phyloP scores from a whole-genome alignment of 768 basidiomycete species.

The Lactarius quietus region DNA sequence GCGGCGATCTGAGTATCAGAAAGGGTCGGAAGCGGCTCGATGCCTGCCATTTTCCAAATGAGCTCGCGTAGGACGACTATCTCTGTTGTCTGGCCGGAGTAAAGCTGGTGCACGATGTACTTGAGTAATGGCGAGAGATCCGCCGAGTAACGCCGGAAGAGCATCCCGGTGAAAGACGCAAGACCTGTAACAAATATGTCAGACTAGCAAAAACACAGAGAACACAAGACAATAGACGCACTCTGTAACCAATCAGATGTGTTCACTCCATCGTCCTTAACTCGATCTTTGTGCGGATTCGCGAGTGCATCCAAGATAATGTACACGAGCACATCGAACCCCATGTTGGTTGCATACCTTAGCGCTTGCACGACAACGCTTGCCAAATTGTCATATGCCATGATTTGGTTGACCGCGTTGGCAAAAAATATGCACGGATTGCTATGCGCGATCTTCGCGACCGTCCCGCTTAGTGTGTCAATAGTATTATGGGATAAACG shows the following conservation, averaged over 20 bases:
- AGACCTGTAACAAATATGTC: conserved; percentile 52
- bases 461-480: conserved; percentile 77
- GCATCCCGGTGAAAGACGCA: conserved; percentile 88
- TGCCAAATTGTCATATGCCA: conserved; percentile 94
- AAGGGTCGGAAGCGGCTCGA: conserved; percentile 85
- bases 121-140: conserved; percentile 81
- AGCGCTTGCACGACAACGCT: conserved; percentile 86
- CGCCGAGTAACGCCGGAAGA: conserved; percentile 82
- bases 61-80: conserved; percentile 89
- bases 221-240: conserved; percentile 40
- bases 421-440: conserved; percentile 91
- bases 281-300: conserved; percentile 72
- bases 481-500: conserved; percentile 82
- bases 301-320: conserved; percentile 84
- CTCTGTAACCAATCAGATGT: conserved; percentile 90
- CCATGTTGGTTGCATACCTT: conserved; percentile 86
- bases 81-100: conserved; percentile 78
- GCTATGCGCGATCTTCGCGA: conserved; percentile 91
- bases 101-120: conserved; percentile 89
- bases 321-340: conserved; percentile 90
- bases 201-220: conserved; percentile 10
- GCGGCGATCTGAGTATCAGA: conserved; percentile 85
- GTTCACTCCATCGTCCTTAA: conserved; percentile 92
- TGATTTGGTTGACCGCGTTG: conserved; percentile 88
- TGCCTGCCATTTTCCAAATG: conserved; percentile 93